Evolutionary conservation across 1,284 basidiomycete species (phyloP).

Genomic region (Trametes hirsuta): DNA sequence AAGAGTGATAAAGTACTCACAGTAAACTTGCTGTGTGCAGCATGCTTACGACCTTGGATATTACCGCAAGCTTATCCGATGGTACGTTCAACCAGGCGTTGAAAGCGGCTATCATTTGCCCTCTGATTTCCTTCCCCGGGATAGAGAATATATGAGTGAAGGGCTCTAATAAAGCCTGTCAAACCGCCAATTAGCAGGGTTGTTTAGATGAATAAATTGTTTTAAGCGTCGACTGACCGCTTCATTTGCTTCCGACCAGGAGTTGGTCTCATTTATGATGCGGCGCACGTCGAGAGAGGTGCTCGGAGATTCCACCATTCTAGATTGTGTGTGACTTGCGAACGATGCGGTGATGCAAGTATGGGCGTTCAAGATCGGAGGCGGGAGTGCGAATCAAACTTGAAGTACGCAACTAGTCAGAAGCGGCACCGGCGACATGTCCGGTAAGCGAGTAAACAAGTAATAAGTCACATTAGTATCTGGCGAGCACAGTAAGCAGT

Average conservation of each 20-base stretch:
- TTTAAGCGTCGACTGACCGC: slow-evolving; percentile 12
- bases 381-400: too few species aligned
- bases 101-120: slow-evolving; percentile 92
- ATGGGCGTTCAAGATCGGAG: too few species aligned
- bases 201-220: background rate
- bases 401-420: too few species aligned
- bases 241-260: slow-evolving; percentile 31
- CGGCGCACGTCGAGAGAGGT: slow-evolving; percentile 18
- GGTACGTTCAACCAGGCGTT: slow-evolving; percentile 92
- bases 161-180: slow-evolving; percentile 82
- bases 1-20: slow-evolving; percentile 47
- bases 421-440: too few species aligned
- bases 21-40: slow-evolving; percentile 93
- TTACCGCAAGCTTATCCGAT: slow-evolving; percentile 67
- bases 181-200: background rate
- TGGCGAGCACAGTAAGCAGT: too few species aligned
- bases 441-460: too few species aligned
- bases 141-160: slow-evolving; percentile 85
- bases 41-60: slow-evolving; percentile 88
- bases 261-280: slow-evolving; percentile 20
- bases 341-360: too few species aligned
- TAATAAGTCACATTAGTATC: too few species aligned
- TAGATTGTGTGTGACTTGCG: too few species aligned
- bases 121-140: slow-evolving; percentile 93
- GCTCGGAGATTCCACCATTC: background rate